Conservation (phyloP, 177 flowering plant species). For the Telopea speciosissima region DNA sequence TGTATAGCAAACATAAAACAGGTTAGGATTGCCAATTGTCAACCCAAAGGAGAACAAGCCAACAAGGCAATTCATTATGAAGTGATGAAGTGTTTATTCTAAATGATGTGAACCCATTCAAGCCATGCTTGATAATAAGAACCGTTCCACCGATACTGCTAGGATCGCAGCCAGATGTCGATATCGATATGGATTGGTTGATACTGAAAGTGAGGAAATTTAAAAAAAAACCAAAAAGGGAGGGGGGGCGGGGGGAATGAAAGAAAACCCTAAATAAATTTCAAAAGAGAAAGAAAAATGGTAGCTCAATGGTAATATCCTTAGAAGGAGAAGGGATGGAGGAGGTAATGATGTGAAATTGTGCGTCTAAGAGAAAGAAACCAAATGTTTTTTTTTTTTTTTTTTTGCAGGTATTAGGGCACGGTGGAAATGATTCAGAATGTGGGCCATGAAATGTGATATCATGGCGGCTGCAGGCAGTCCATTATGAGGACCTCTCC, state of each 20-base stretch:
- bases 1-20: neutral
- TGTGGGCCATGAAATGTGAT: slow-evolving; percentile 17
- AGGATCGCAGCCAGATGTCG: no score
- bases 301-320: no score
- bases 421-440: slow-evolving; percentile 23
- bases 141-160: no score
- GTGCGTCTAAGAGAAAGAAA: slow-evolving; percentile 5
- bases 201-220: no score
- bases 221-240: no score
- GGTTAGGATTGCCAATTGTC: neutral
- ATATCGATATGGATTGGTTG: no score
- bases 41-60: neutral
- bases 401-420: slow-evolving; percentile 15
- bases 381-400: neutral
- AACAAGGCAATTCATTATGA: neutral
- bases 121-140: neutral
- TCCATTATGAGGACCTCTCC: slow-evolving; percentile 17
- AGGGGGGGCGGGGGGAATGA: neutral
- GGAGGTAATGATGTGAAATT: slow-evolving; percentile 19
- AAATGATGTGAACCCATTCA: neutral
- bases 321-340: neutral
- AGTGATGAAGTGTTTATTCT: neutral
- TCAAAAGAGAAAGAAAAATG: no score
- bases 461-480: slow-evolving; percentile 17
- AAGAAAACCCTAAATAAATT: neutral